phyloP scores from a whole-genome alignment of 1,284 basidiomycete genomes.

The Ceratobasidium papillatum region DNA sequence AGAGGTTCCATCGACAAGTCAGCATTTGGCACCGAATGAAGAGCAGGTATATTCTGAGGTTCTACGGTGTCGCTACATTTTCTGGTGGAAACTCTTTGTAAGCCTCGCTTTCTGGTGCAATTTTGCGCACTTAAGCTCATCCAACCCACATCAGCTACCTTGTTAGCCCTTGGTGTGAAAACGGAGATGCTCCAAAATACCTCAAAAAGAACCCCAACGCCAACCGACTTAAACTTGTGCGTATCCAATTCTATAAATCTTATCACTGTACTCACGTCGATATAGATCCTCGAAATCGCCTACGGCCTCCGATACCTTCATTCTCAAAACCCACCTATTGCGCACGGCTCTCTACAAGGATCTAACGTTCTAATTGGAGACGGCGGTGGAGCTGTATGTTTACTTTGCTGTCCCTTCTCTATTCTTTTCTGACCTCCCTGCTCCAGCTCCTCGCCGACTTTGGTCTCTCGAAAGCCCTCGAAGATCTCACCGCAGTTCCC shows the following conservation, averaged over 20 bases:
- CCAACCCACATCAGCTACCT: conserved; percentile 21
- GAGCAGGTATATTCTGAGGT: conserved; percentile 39
- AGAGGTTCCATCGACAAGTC: conserved; percentile 41
- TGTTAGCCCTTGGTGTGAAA: conserved; percentile 27
- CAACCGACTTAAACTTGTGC: conserved; percentile 41
- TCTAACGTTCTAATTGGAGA: conserved; percentile 18
- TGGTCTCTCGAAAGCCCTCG: conserved; percentile 42
- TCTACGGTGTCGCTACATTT: conserved; percentile 39
- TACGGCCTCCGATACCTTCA: conserved; percentile 44
- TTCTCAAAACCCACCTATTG: conserved; percentile 42
- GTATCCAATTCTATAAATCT: background rate
- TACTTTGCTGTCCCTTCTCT: background rate
- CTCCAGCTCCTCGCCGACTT: conserved; percentile 44
- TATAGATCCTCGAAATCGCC: conserved; percentile 42
- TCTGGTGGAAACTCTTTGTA: conserved; percentile 25
- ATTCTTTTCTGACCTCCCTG: conserved; percentile 26
- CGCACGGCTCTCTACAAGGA: conserved; percentile 44
- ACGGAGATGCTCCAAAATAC: conserved; percentile 42
- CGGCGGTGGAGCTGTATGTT: conserved; percentile 8
- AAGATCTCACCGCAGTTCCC: conserved; percentile 40
- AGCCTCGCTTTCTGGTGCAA: background rate
- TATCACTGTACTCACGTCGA: background rate
- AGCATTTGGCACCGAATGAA: conserved; percentile 40
- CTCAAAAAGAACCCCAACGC: conserved; percentile 40
- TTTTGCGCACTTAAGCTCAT: background rate